Evolutionary conservation across 2,329 filamentous ascomycete species (phyloP), one percentile per base, ranked within the genome.

Genomic region (Fusarium beomiforme): DNA sequence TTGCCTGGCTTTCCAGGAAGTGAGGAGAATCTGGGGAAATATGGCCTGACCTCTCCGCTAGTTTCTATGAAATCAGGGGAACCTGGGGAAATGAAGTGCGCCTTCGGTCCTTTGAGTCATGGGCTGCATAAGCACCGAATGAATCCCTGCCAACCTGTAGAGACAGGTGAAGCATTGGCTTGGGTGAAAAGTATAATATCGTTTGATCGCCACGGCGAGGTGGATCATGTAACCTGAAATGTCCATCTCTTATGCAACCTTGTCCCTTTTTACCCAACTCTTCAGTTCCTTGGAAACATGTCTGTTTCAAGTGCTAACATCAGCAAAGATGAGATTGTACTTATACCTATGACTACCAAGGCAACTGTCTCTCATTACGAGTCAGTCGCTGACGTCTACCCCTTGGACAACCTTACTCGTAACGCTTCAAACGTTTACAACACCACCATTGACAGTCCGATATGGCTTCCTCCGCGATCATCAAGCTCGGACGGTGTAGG

Each of bases 401-500:
- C 16, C 31, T 3, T 13, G 3, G 47, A 19, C 34, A 21, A 51
- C 11, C 21, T 36, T 14, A 17, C 21, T 4, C 21, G 3, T 8
- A n/a, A 51, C 12, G 13, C 21, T 3, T 36, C 47, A 36, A 8
- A 51, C 10, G 31, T 10, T 5, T 36, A 24, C 21, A 7, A 21
- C 12, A 51, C 1, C 31, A 2, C 31, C 16, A 17, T 51, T 24
- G 47, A 51, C 12, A 51, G 8, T 36, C 31, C 31, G 23, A 26
- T 51, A 36, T 64, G 64, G 64, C 61, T 67, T 9, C 59, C 64
- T 2, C 64, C 53, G 2, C 46, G 23, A 16, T 67, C 64, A 8
- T 42, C 24, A 55, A 67, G 64, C 47, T 64, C 64, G 5, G 53
- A 54, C 5, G 54, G 63, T 21, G 39, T 62, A 21, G 64, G 64